Percentiles rank a stretch among this genome's conserved stretches.
Evolutionary conservation across 495 filamentous ascomycete species (phyloP).

Genomic region (Chaetomidium leptoderma): DNA sequence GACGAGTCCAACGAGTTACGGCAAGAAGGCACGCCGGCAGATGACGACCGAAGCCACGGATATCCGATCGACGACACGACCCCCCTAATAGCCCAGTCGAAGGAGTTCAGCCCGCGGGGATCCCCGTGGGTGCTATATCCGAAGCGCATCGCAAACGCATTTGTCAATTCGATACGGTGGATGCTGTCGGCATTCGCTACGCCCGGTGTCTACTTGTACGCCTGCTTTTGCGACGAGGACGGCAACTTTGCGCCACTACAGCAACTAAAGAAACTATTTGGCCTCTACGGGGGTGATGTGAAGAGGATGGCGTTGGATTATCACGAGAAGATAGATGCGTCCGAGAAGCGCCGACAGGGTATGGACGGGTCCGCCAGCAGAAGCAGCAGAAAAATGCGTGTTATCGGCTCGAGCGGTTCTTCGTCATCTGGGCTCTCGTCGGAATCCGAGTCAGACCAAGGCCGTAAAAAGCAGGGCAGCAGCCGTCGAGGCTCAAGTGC

Average conservation of each 20-base stretch:
- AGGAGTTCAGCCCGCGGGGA: constrained; percentile 35
- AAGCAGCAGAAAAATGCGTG: constrained; percentile 33
- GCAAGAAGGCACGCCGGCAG: constrained; percentile 4
- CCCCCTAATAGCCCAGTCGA: constrained; percentile 50
- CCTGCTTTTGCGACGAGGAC: constrained; percentile 73
- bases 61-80: constrained; percentile 57
- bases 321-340: constrained; percentile 31
- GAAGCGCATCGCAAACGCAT: constrained; percentile 50
- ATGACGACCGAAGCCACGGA: constrained; percentile 27
- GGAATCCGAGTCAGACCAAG: constrained; percentile 56
- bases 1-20: constrained; percentile 31
- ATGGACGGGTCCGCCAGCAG: constrained; percentile 10
- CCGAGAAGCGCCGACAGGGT: constrained; percentile 29
- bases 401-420: constrained; percentile 52
- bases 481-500: constrained; percentile 22
- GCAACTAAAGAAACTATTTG: constrained; percentile 57
- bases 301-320: constrained; percentile 38
- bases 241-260: constrained; percentile 70
- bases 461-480: constrained; percentile 22
- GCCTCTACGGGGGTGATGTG: constrained; percentile 37
- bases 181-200: constrained; percentile 72
- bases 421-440: constrained; percentile 57
- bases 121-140: constrained; percentile 52
- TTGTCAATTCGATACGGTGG: constrained; percentile 66
- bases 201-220: constrained; percentile 74